A percentile compares a stretch with the other conserved stretches of the same genome.
phyloP scores from a whole-genome alignment of 225 moss, liverwort and hornwort species.

The Straminergon stramineum region DNA sequence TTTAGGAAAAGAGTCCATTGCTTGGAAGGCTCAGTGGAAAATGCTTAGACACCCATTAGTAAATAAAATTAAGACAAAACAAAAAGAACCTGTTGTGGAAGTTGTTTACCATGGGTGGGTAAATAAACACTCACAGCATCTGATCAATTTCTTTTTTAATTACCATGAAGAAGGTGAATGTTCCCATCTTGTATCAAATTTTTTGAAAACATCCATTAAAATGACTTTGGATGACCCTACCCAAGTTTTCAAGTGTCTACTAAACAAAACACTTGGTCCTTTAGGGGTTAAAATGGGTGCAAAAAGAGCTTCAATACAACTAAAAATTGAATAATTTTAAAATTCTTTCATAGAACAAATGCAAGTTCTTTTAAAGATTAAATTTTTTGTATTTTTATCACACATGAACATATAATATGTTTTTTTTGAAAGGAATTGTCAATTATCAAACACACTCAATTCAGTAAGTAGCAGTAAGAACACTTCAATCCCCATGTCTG shows the following conservation, averaged over 20 bases:
- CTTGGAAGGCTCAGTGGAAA: too few species aligned
- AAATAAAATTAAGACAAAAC: too few species aligned
- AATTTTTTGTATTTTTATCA: neutral
- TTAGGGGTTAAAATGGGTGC: neutral
- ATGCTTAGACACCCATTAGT: too few species aligned
- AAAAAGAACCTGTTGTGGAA: too few species aligned
- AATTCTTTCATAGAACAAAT: neutral
- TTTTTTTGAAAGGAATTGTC: neutral
- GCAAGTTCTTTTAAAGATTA: neutral
- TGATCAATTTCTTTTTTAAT: too few species aligned
- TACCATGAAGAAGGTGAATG: neutral
- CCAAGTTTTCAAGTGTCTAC: neutral
- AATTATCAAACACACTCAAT: neutral
- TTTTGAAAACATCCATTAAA: fast-evolving
- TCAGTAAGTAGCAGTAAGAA: neutral
- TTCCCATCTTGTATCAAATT: neutral
- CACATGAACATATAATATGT: neutral
- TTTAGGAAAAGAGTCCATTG: too few species aligned
- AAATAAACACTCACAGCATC: too few species aligned
- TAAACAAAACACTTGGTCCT: neutral
- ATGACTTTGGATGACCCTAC: neutral
- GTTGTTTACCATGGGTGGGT: too few species aligned
- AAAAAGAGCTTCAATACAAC: neutral
- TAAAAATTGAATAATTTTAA: neutral
- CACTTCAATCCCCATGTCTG: fast-evolving